A percentile compares a stretch with the other conserved stretches of the same genome.
These are phyloP conservation scores for Lotmaria passim DNA, from an alignment of 208 protist genomes.

Conservation along the genomic window DNA sequence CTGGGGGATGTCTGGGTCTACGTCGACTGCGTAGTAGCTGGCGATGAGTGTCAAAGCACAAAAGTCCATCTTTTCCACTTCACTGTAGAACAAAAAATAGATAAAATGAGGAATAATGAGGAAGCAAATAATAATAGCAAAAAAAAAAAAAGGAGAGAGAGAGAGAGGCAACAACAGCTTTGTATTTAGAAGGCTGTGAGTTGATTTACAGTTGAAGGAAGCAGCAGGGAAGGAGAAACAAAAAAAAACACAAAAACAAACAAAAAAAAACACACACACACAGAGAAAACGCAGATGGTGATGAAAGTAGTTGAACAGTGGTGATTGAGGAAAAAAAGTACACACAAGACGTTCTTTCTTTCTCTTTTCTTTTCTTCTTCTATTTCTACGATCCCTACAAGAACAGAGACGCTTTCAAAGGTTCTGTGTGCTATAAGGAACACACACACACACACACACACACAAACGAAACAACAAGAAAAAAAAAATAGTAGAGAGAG, in stretches of 20 bases:
- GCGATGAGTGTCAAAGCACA: not conserved
- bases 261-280: constrained; percentile 21
- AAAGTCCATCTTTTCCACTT: not conserved
- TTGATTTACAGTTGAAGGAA: not conserved
- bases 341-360: not conserved
- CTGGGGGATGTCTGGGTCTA: constrained; percentile 7
- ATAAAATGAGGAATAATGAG: not conserved
- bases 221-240: not conserved
- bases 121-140: not conserved
- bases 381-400: too few relatives aligned
- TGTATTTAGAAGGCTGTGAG: not conserved
- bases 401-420: too few relatives aligned
- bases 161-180: not conserved
- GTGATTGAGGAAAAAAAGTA: not conserved
- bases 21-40: constrained; percentile 14
- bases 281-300: constrained; percentile 2
- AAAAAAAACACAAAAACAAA: constrained; percentile 23
- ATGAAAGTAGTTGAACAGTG: too few relatives aligned
- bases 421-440: too few relatives aligned
- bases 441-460: constrained; percentile 4
- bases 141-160: not conserved
- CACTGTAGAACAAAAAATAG: not conserved
- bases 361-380: not conserved
- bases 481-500: constrained; percentile 2
- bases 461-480: not conserved